Evolutionary conservation across 2,329 filamentous ascomycete species (phyloP), one percentile per base, ranked within the genome.

Genomic region (Emydomyces testavorans): DNA sequence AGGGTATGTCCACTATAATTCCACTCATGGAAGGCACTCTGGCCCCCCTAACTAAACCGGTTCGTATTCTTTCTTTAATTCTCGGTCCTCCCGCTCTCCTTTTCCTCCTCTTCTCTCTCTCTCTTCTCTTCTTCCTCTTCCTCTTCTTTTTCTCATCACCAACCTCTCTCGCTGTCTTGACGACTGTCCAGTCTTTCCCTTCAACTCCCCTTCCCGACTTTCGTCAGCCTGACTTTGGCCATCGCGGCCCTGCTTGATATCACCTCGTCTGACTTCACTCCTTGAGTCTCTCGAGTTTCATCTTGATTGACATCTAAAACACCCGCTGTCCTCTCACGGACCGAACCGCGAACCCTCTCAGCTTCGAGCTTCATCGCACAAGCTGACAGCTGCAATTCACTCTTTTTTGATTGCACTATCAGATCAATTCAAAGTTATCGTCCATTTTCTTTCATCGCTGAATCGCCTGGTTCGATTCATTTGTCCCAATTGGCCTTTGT

Each of bases 381-480:
- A 45, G 7, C 24, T 15, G 18, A 7, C 24, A 15, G 24, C 28
- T 24, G 36, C 35, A 40, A 32, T 47, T 47, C 45, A 47, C 45
- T 47, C 45, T 11, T 47, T n/a, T n/a, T 45, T 47, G 45, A 47
- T 47, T 47, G 45, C 45, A 16, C 35, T 39, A 36, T 36, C 34
- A 10, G 20, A 21, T 23, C 13, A 18, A 10, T 16, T 37, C 23
- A 6, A 23, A n/a, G 13, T 16, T 15, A 20, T 16, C 6, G 28
- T 28, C 24, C 20, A n/a, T n/a, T 46, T 46, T 8, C 4, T 44
- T 23, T 10, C 8, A 20, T 21, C 20, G 6, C 8, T 39, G 41
- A 43, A 49, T 49, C 46, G 50, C 50, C 29, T 46, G 50, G 50
- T 49, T 45, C 46, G 46, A 52, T 49, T 52, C 46, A 24, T n/a